phyloP scores from a whole-genome alignment of 2,329 filamentous ascomycete genomes.

The Harringtonia lauricola region DNA sequence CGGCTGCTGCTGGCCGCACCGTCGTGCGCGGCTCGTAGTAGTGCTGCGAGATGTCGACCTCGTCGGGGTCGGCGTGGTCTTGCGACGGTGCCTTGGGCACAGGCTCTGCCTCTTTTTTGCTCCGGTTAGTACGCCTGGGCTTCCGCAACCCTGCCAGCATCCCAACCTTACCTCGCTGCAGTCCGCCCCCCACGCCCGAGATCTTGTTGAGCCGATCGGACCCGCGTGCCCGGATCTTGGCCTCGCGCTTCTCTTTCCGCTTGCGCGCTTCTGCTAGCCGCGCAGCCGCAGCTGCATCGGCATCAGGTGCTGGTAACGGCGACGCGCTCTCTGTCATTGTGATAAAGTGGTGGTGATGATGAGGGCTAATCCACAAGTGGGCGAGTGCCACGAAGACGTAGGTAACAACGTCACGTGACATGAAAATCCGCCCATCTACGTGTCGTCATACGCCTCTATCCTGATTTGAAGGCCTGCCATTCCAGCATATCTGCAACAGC shows the following conservation, averaged over 20 bases:
- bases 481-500: too few relatives aligned
- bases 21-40: conserved; percentile 45
- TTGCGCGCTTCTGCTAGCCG: conserved; percentile 48
- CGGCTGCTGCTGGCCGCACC: conserved; percentile 22
- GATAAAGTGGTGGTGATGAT: too few relatives aligned
- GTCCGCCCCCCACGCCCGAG: conserved; percentile 54
- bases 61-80: conserved; percentile 55
- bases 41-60: conserved; percentile 70
- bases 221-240: conserved; percentile 65
- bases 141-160: background rate
- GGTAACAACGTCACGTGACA: too few relatives aligned
- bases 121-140: background rate
- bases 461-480: too few relatives aligned
- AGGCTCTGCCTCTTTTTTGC: conserved; percentile 3
- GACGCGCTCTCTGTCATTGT: background rate
- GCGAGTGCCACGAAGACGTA: too few relatives aligned
- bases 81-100: conserved; percentile 6
- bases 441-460: too few relatives aligned
- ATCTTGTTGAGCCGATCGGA: conserved; percentile 63
- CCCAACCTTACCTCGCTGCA: conserved; percentile 30
- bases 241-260: conserved; percentile 68
- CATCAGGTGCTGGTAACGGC: background rate
- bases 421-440: too few relatives aligned
- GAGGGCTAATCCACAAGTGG: too few relatives aligned
- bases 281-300: conserved; percentile 31